Base-by-base conservation (phyloP, 257 asterid genomes). In the Sherardia arvensis region DNA sequence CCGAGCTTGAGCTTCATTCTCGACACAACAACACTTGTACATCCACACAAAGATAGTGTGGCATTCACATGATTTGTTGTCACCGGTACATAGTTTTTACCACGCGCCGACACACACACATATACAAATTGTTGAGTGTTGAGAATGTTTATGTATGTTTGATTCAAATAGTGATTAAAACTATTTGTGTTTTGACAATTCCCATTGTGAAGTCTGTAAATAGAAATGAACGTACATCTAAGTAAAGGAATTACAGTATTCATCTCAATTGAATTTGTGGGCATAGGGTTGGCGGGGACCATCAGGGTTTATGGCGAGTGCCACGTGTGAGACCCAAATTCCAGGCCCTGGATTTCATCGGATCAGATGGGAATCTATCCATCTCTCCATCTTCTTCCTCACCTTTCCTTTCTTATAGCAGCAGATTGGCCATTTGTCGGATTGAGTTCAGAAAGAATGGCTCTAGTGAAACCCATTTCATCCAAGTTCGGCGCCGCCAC, bases 391-490 rank as follows among this genome's bases (percentile, higher is more conserved):
- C 28, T 10, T 22, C 58, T 23, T 22, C 58, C 6, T 20, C 57
- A 5, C 36, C 56, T 45, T 5, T n/a, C n/a, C 1, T 45, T 45
- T 1, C 20, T 48, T 1, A 47, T 23, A 47, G 22, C 53, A 15
- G 7, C 20, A 1, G 22, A 1, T 47, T 47, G 1, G n/a, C 22
- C 3, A 23, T 47, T 17, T 17, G 23, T 2, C 0, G 9, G 53
- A n/a, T 23, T n/a, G 21, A 45, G 14, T 36, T 9, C 11, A 2
- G 56, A n/a, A 49, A 51, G 11, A 64, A 87, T 87, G 95, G 90
- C 93, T 7, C 72, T 87, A 4, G 84, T 79, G 6, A 87, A 90
- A 61, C 88, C 97, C 73, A 79, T 87, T 21, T 32, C 81, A 63
- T 32, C 81, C 57, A 85, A 85, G 71, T 83, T 83, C 36, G 62